Evolutionary conservation across 371 early-diverging fungal species (phyloP).

Genomic region (Apophysomyces sp.): DNA sequence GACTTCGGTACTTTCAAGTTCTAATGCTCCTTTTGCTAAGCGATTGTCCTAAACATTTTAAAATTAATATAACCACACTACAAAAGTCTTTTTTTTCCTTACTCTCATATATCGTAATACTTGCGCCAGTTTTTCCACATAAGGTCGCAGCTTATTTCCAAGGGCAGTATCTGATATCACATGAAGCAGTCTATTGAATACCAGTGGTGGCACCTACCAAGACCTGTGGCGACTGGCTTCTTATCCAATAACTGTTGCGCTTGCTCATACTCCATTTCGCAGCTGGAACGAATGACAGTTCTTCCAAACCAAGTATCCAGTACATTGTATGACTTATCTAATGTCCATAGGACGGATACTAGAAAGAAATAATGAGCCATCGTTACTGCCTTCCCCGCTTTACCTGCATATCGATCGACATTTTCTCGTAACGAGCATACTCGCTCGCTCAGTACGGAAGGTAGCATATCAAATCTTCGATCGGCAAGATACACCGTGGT

Average conservation of each 20-base stretch:
- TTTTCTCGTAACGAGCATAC: slow-evolving; percentile 84
- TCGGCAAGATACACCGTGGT: slow-evolving; percentile 95
- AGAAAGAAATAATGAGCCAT: slow-evolving; percentile 26
- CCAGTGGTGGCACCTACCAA: slow-evolving; percentile 23
- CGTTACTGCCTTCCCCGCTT: neutral
- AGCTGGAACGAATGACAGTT: slow-evolving; percentile 78
- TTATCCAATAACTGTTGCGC: slow-evolving; percentile 88
- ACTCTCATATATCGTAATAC: slow-evolving; percentile 59
- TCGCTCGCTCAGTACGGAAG: slow-evolving; percentile 88
- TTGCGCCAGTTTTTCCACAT: slow-evolving; percentile 51
- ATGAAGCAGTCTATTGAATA: neutral
- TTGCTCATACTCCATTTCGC: slow-evolving; percentile 90
- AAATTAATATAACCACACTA: too few species aligned
- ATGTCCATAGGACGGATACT: slow-evolving; percentile 75
- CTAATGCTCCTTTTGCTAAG: slow-evolving; percentile 64
- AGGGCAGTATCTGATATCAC: slow-evolving; percentile 29
- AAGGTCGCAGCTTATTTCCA: slow-evolving; percentile 48
- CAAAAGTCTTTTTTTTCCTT: too few species aligned
- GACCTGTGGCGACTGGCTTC: slow-evolving; percentile 40
- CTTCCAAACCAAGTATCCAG: slow-evolving; percentile 73
- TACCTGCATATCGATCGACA: slow-evolving; percentile 78
- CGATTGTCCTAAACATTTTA: slow-evolving; percentile 63
- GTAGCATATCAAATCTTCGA: slow-evolving; percentile 97
- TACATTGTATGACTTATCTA: slow-evolving; percentile 56
- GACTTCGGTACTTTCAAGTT: slow-evolving; percentile 74